Evolutionary conservation across 768 basidiomycete species (phyloP).

Genomic region (Panellus pusillus): DNA sequence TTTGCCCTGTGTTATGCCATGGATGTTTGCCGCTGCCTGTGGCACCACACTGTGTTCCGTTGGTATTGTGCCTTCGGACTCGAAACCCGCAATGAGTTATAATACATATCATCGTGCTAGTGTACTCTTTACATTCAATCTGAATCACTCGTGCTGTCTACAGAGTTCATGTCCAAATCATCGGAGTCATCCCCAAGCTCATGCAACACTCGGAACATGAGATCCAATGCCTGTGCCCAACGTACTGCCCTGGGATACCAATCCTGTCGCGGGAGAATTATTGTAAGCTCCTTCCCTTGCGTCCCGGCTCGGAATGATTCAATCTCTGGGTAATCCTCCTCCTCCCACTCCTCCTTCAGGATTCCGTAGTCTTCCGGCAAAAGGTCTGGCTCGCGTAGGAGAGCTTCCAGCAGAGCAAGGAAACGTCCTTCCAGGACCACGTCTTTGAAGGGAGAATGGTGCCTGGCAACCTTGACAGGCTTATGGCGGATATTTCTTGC

Average conservation of each 20-base stretch:
- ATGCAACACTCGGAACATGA: not conserved
- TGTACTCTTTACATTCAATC: not conserved
- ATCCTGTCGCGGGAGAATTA: not conserved
- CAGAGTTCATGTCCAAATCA: not conserved
- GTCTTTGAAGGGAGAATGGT: slow-evolving; percentile 4
- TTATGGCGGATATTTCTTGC: slow-evolving; percentile 5
- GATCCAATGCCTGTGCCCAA: slow-evolving; percentile 4
- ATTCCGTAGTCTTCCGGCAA: slow-evolving; percentile 4
- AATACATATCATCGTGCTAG: too few species aligned
- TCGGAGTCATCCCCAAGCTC: not conserved
- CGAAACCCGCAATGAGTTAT: too few species aligned
- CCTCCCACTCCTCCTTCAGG: slow-evolving; percentile 11
- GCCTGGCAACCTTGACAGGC: slow-evolving; percentile 5
- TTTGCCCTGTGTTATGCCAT: too few species aligned
- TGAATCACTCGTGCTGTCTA: too few species aligned
- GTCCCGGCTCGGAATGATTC: slow-evolving; percentile 1
- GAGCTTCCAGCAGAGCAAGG: not conserved
- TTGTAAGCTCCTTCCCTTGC: slow-evolving; percentile 3
- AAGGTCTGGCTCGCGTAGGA: not conserved
- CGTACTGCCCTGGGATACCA: slow-evolving; percentile 5
- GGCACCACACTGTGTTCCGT: too few species aligned
- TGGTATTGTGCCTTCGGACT: too few species aligned
- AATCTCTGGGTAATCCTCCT: slow-evolving; percentile 7
- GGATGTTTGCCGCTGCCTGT: too few species aligned
- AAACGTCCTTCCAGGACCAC: not conserved